Evolutionary conservation across 2,329 filamentous ascomycete species (phyloP).

Genomic region (Aspergillus sergii): DNA sequence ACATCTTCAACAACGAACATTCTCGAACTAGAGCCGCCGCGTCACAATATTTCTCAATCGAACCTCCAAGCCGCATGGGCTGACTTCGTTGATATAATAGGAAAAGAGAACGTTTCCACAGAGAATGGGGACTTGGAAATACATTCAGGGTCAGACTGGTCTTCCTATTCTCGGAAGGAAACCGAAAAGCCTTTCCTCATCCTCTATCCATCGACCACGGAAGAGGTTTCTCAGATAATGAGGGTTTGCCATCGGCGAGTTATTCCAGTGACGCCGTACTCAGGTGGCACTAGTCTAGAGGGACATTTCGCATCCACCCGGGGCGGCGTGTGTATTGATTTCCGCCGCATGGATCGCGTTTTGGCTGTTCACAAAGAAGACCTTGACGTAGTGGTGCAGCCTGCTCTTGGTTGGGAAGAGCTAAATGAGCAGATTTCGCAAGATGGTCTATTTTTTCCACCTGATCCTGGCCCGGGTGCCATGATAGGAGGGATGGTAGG

Average conservation of each 20-base stretch:
- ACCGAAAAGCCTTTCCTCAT: conserved; percentile 59
- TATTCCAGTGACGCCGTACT: conserved; percentile 86
- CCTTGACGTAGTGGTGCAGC: conserved; percentile 75
- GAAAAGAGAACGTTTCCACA: conserved; percentile 65
- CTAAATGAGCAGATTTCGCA: conserved; percentile 76
- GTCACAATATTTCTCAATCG: conserved; percentile 58
- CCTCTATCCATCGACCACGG: conserved; percentile 74
- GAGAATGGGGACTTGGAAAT: conserved; percentile 55
- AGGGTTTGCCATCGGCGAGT: conserved; percentile 78
- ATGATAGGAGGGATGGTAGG: conserved; percentile 78
- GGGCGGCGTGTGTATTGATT: conserved; percentile 84
- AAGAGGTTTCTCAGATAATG: conserved; percentile 84
- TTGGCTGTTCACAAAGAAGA: conserved; percentile 75
- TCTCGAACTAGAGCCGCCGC: conserved; percentile 47
- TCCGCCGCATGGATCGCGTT: conserved; percentile 81
- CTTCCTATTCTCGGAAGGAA: conserved; percentile 51
- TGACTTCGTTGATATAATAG: conserved; percentile 63
- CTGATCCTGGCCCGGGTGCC: conserved; percentile 86
- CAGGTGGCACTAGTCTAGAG: conserved; percentile 85
- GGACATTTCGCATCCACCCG: conserved; percentile 83
- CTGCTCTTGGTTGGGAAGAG: conserved; percentile 82
- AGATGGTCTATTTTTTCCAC: conserved; percentile 85
- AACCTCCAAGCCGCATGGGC: conserved; percentile 67
- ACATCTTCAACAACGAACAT: conserved; percentile 62
- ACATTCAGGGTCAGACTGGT: conserved; percentile 67